Evolutionary conservation across 345 rosid genomes (phyloP).

Genomic region (Odontarrhena argentea): DNA sequence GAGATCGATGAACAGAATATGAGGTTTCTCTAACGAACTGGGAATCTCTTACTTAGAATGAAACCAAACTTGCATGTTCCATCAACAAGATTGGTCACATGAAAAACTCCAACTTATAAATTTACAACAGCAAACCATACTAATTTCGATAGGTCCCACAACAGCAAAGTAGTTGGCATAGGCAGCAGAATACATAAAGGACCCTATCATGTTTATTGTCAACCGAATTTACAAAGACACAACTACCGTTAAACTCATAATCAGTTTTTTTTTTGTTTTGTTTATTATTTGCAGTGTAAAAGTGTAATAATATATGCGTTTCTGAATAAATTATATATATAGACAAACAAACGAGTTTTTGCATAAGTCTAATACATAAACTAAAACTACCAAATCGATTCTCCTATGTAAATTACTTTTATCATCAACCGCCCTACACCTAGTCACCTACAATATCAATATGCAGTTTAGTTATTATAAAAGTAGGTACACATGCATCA

Average conservation of each 20-base stretch:
- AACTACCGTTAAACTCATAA: background rate
- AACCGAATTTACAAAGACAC: constrained; percentile 29
- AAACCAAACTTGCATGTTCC: constrained; percentile 39
- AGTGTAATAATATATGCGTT: background rate
- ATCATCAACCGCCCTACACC: constrained; percentile 10
- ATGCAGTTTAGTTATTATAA: background rate
- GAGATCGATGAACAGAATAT: background rate
- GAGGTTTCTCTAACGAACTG: constrained; percentile 24
- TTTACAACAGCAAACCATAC: background rate
- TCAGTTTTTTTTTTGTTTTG: too few relatives aligned
- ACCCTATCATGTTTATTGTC: constrained; percentile 32
- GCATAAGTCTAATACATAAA: constrained; percentile 1
- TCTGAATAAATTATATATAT: background rate
- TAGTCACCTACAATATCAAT: too few relatives aligned
- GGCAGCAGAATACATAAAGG: constrained; percentile 37
- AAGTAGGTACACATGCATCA: constrained; percentile 11
- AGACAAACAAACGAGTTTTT: constrained; percentile 1
- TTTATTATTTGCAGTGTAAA: too few relatives aligned
- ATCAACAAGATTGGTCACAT: constrained; percentile 35
- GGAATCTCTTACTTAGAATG: constrained; percentile 20
- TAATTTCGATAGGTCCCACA: constrained; percentile 24
- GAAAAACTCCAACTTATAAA: constrained; percentile 18
- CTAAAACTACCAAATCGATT: background rate
- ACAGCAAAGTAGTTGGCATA: constrained; percentile 22
- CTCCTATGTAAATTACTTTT: background rate